Evolutionary conservation across 441 rosid genomes (phyloP), one percentile per base, ranked within the genome.

Genomic region (Manihot esculenta): DNA sequence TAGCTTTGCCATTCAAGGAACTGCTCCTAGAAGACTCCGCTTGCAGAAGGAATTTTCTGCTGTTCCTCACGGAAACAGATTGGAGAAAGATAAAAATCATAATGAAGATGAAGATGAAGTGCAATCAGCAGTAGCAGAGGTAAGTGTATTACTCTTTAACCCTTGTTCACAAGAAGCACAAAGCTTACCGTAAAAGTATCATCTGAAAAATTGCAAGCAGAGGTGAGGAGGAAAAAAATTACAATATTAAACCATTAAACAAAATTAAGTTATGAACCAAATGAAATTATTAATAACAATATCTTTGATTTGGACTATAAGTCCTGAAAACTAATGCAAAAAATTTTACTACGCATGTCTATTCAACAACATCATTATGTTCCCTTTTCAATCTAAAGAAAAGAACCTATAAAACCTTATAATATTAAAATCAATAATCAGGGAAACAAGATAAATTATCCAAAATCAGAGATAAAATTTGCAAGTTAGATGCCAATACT

Each of bases 1-100:
- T 62, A 76, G 66, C 69, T 55, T 69, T 41, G 71, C 49, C 51
- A 9, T n/a, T 74, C 96, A 88, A 79, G 98, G 96, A 60, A 85
- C 86, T 79, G 98, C 97, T 68, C 77, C 82, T 47, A 89, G 96
- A 80, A 87, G 98, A 84, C 65, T 91, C 51, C 86, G 82, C 20
- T 80, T 91, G 72, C 86, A 72, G 61, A 20, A 68, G 3, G 66
- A 73, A 5, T 58, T 0, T 51, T 47, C 81, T 13, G 13, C 62
- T 45, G 72, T 49, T 10, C 30, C 70, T 13, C 38, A 23, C 58
- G 68, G 62, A n/a, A 58, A 66, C 51, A 62, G 49, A 62, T 66
- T 66, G 54, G 61, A 38, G 57, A 68, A 49, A 60, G 75, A 62
- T 65, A 44, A 27, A 13, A 64, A 66, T 56, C 65, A 23, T 26